Base-by-base conservation (phyloP, 208 protist genomes). In the Acanthamoeba triangularis region DNA sequence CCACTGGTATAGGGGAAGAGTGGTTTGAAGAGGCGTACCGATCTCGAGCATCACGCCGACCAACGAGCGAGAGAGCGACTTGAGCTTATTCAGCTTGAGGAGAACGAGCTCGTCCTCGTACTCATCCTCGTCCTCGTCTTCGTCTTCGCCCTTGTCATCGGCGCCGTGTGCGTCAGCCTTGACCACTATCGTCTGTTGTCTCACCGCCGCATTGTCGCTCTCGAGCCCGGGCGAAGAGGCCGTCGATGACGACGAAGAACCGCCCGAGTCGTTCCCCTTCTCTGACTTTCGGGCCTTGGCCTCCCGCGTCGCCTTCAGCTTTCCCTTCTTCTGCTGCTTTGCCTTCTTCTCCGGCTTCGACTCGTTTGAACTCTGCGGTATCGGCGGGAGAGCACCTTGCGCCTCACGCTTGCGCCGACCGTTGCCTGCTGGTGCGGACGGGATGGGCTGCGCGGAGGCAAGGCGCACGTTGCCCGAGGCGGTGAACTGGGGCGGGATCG, bases 1-100 rank as follows among this genome's bases (percentile, higher is more conserved):
- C 11, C 25, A 14, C 4, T 0, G 63, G 28, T 10, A n/a, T 10
- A 3, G 59, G 28, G 11, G 23, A 28, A 23, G 30, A 6, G 20
- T 6, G 59, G 1, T 23, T 65, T 7, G n/a, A 2, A 10, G 52
- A 49, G 47, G 47, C 30, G 56, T 90, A 90, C 82, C 44, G 3
- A 54, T 54, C 5, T 90, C 82, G 47, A 67, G 35, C 13, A 90
- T 90, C n/a, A 41, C 47, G 82, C 2, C 3, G 44, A 65, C 7
- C 30, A 90, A 41, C 11, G 13, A 37, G 16, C 20, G 28, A 6
- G 82, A 54, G 7, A 90, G 35, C 30, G 35, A 23, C 82, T 65
- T 90, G 52, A 90, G 82, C 25, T 90, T 14, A 33, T 11, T 61
- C 14, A 90, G 28, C 82, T 90, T 90, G 69, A 16, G 16, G 18